phyloP scores from a whole-genome alignment of 2,329 filamentous ascomycete species.

The Blastomyces parvus region DNA sequence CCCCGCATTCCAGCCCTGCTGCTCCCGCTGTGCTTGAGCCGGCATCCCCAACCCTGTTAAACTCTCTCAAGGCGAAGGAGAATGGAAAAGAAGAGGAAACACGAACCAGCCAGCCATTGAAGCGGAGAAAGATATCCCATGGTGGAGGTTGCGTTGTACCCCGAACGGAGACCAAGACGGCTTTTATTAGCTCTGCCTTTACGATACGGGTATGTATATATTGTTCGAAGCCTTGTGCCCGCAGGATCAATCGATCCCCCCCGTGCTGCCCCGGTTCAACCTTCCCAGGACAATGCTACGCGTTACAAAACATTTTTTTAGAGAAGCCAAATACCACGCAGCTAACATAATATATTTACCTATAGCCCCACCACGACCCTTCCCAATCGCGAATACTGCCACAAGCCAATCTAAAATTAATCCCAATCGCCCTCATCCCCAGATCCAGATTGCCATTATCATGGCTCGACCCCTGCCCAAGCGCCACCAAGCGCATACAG shows the following conservation, averaged over 20 bases:
- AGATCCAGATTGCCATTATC: constrained; percentile 31
- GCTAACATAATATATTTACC: neutral
- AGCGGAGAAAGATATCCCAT: constrained; percentile 28
- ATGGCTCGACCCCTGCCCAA: constrained; percentile 30
- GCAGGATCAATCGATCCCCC: neutral
- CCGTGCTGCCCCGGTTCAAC: too few relatives aligned
- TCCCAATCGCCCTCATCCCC: constrained; percentile 29
- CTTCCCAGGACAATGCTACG: too few relatives aligned
- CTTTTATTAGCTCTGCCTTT: constrained; percentile 17
- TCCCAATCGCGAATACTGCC: constrained; percentile 28
- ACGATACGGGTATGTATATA: constrained; percentile 27
- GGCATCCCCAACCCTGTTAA: constrained; percentile 26
- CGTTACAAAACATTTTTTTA: too few relatives aligned
- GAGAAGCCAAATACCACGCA: neutral
- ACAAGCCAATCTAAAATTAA: constrained; percentile 27
- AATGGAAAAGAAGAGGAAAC: neutral
- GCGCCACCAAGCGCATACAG: constrained; percentile 21
- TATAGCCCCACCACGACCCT: constrained; percentile 29
- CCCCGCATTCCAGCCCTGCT: constrained; percentile 24
- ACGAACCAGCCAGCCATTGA: neutral
- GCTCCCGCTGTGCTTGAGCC: constrained; percentile 24
- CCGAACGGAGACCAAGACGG: neutral
- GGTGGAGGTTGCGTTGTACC: constrained; percentile 9
- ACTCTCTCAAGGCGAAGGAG: constrained; percentile 16
- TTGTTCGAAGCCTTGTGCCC: neutral